Conservation (phyloP, 441 rosid species). For the Breynia disticha region DNA sequence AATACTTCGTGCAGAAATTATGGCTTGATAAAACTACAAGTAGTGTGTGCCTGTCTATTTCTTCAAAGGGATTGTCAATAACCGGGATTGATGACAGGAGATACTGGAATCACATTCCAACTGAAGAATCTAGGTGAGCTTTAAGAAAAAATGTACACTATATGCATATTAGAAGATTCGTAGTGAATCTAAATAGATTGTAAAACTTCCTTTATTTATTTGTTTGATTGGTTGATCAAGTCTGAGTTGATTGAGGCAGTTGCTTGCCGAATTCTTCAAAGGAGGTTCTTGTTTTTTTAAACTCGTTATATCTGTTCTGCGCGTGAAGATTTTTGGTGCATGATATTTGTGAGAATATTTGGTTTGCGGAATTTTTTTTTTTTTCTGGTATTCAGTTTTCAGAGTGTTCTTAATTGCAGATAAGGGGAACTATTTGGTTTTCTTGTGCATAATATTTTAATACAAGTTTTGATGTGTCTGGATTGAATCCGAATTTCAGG, state of each 20-base stretch:
- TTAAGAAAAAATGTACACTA: neutral
- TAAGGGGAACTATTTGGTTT: no score
- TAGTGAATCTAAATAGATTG: slow-evolving; percentile 11
- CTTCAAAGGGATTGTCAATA: slow-evolving; percentile 63
- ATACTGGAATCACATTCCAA: slow-evolving; percentile 77
- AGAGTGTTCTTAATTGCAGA: no score
- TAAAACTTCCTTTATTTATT: slow-evolving; percentile 15
- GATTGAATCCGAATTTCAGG: no score
- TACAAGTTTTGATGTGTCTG: no score
- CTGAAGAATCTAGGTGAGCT: slow-evolving; percentile 85
- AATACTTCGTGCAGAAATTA: slow-evolving; percentile 39
- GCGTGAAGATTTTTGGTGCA: slow-evolving; percentile 3
- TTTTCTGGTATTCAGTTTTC: neutral
- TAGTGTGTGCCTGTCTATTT: slow-evolving; percentile 62
- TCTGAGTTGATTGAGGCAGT: slow-evolving; percentile 14
- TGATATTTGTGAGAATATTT: neutral
- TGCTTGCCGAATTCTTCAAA: slow-evolving; percentile 17
- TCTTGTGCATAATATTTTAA: no score
- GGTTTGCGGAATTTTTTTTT: neutral
- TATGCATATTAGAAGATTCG: neutral
- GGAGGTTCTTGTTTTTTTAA: slow-evolving; percentile 13
- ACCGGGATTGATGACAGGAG: slow-evolving; percentile 92
- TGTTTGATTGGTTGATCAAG: slow-evolving; percentile 21
- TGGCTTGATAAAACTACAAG: slow-evolving; percentile 77
- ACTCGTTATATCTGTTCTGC: neutral